Evolutionary conservation across 805 yeast species (phyloP), one percentile per base, ranked within the genome.

Genomic region (Schwanniomyces yamadae): DNA sequence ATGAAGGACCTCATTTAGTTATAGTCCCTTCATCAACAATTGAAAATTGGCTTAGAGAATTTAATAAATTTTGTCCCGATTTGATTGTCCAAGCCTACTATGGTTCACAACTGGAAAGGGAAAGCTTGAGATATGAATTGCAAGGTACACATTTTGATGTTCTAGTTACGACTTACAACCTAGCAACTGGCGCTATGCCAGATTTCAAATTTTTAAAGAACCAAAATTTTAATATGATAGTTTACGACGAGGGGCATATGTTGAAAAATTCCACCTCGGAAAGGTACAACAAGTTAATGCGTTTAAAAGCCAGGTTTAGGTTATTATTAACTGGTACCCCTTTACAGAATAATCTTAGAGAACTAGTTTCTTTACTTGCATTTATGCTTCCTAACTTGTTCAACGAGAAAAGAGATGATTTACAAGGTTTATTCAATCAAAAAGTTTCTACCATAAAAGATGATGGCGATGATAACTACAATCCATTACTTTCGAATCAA

Each of bases 211-310:
- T 93, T 53, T 69, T 93, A 48, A 79, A 80, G 53, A 72, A 76
- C 44, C 78, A 82, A 50, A 71, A 77, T 15, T 93, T 93, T 60
- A 88, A 93, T 57, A 86, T 84, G 46, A 79, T 95, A 42, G 91
- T 93, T 1, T 93, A 87, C 55, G 99, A 93, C 60, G 99, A 93
- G 68, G 99, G 99, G 2, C 99, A 93, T 60, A 82, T 93, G 86
- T 71, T 93, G 48, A 93, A 93, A 57, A 93, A 93, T 59, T 84
- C 95, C 3, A 71, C 75, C 41, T 78, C 93, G 20, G 98, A 91
- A 51, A 73, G 99, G 48, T 93, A 91, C 57, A 71, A 67, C 41
- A 91, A 89, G 60, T 70, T 93, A 42, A 90, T 91, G 95, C 78
- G 78, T 50, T 66, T 93, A 35, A 75, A 73, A 40, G 96, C 93